phyloP scores from a whole-genome alignment of 176 grass and related monocot species.

The Microstegium vimineum region DNA sequence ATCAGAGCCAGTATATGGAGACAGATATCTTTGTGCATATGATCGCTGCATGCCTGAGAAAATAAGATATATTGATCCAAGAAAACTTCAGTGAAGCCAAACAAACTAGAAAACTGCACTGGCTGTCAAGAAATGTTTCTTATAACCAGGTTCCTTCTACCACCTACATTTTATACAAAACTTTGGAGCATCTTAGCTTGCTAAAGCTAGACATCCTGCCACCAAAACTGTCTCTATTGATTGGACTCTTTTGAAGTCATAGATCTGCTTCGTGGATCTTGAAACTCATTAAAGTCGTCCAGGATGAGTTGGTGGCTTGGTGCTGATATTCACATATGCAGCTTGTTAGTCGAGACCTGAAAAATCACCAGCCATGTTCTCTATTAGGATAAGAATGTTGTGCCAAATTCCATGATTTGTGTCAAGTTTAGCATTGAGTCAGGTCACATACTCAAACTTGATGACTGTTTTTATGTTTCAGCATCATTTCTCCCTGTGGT shows the following conservation, averaged over 20 bases:
- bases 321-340: conserved; percentile 17
- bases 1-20: not conserved
- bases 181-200: conserved; percentile 17
- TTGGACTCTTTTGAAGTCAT: not conserved
- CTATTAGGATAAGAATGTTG: not conserved
- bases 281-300: conserved; percentile 7
- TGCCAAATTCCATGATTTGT: not conserved
- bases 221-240: not conserved
- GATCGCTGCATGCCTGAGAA: not conserved
- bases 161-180: conserved; percentile 44
- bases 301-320: conserved; percentile 8
- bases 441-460: not conserved
- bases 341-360: conserved; percentile 21
- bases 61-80: conserved; percentile 17
- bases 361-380: conserved; percentile 15
- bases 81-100: conserved; percentile 19
- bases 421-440: not conserved
- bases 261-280: conserved; percentile 15
- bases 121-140: conserved; percentile 5
- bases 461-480: not conserved
- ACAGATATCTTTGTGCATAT: not conserved
- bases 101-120: conserved; percentile 28
- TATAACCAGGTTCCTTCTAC: conserved; percentile 24
- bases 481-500: conserved; percentile 1
- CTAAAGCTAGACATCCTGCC: not conserved